phyloP scores from a whole-genome alignment of 116 monocot genomes.

The Trichopus zeylanicus region DNA sequence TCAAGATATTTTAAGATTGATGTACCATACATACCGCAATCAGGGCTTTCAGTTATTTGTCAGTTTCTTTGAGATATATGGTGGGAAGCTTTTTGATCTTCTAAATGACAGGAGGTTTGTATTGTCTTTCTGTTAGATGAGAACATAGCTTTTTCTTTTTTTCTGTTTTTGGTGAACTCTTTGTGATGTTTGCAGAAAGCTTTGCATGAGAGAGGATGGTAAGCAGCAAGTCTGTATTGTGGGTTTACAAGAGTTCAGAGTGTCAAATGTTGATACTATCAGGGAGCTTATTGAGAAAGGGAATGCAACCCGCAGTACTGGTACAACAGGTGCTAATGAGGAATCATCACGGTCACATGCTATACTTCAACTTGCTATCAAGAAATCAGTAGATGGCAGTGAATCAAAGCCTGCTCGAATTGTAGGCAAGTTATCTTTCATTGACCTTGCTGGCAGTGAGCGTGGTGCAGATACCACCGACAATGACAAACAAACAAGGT shows the following conservation, averaged over 20 bases:
- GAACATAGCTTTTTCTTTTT: not conserved
- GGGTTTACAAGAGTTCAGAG: constrained; percentile 84
- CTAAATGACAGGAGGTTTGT: constrained; percentile 87
- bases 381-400: constrained; percentile 59
- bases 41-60: constrained; percentile 91
- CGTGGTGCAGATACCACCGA: constrained; percentile 99
- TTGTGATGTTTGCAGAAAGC: constrained; percentile 50
- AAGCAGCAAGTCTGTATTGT: constrained; percentile 99
- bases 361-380: constrained; percentile 98
- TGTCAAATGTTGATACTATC: constrained; percentile 77
- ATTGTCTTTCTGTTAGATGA: not conserved
- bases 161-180: not conserved
- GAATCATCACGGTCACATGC: constrained; percentile 99
- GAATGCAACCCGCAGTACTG: constrained; percentile 92
- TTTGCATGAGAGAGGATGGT: constrained; percentile 99
- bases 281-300: constrained; percentile 90
- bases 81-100: constrained; percentile 95
- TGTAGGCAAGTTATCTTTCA: constrained; percentile 92
- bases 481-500: constrained; percentile 99
- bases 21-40: constrained; percentile 78
- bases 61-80: constrained; percentile 99
- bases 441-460: constrained; percentile 98
- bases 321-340: constrained; percentile 98
- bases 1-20: constrained; percentile 80
- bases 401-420: constrained; percentile 75